Evolutionary conservation across 1,284 basidiomycete genomes (phyloP), one percentile per base, ranked within the genome.

Genomic region (Ceratobasidium sp.): DNA sequence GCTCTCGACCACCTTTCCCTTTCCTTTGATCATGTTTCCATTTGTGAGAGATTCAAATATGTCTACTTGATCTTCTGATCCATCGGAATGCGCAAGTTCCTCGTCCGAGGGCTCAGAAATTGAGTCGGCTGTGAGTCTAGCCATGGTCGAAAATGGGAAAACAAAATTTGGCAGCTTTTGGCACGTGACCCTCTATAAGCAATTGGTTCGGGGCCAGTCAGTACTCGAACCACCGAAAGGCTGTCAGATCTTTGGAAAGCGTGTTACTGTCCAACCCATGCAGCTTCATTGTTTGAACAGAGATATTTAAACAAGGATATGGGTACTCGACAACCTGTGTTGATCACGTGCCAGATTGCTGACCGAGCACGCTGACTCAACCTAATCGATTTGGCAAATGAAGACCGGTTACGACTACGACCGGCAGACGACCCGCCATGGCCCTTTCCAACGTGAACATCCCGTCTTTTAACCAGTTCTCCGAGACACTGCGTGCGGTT

Each of bases 11-110:
- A 59, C 70, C 38, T 54, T 58, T 41, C 70, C 38, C 47, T 64
- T 72, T 35, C 58, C 54, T 69, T 75, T 74, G 30, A 73, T 66
- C 11, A 49, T 72, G 77, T 81, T n/a, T 61, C 82, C 82, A 11
- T 80, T 81, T 23, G 83, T 79, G 23, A 88, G 78, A 8, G 83
- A 82, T 62, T 81, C 78, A 67, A 85, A 85, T 50, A 87, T 83
- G 77, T 87, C 86, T n/a, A 84, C 78, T 44, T 84, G 85, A 62
- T 84, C 82, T 55, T 83, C 84, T 28, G 61, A 70, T 28, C 30
- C 50, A 5, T 61, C 61, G 1, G 75, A 69, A 5, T 30, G 50
- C 21, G 43, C 23, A 21, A 57, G 46, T n/a, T 50, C 67, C n/a
- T 7, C 28, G 16, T 50, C 67, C 5, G 67, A 70, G 28, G 6